Base-by-base conservation (phyloP, 495 filamentous ascomycete species). In the Hypoxylon crocopeplum region DNA sequence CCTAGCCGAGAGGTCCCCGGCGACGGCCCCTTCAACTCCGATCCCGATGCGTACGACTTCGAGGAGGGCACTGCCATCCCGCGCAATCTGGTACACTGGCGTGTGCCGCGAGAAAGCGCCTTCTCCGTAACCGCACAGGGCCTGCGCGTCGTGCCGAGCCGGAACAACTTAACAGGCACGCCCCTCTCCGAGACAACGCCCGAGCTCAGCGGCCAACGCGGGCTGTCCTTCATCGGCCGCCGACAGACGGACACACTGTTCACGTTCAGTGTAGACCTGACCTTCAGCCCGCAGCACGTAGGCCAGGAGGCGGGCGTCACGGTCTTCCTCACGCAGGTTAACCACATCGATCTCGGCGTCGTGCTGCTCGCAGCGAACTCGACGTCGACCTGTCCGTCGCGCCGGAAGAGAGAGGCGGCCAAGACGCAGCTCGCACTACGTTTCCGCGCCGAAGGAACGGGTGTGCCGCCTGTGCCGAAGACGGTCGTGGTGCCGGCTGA, bases 241-340 rank as follows among this genome's bases (percentile, higher is more conserved):
- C 61, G 75, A 1, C 76, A 81, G 62, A 74, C 72, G 7, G 55
- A 81, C 45, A 73, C 73, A 2, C 67, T 81, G 1, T 82, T 81
- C 61, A 67, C 53, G 1, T 81, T 69, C 49, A 72, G 49, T 36
- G 72, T 77, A 4, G 70, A 75, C 44, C 24, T 80, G 13, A 42
- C 66, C 7, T 80, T 78, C 56, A 11, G 24, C 1, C 78, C 77
- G 7, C 59, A 42, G 15, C 39, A 48, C 2, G 38, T 48, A 3
- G 72, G 59, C 60, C 59, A 81, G 40, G 73, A 77, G 27, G 75
- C 68, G 19, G 75, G 75, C 5, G 59, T 77, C 30, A 64, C 71
- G 1, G 66, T 77, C 1, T 82, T 82, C 68, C 67, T 78, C 17
- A 76, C 69, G 13, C 79, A 82, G 59, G 59, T 59, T 40, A 68